phyloP scores from a whole-genome alignment of 345 rosid species.

The Gossypium anomalum region DNA sequence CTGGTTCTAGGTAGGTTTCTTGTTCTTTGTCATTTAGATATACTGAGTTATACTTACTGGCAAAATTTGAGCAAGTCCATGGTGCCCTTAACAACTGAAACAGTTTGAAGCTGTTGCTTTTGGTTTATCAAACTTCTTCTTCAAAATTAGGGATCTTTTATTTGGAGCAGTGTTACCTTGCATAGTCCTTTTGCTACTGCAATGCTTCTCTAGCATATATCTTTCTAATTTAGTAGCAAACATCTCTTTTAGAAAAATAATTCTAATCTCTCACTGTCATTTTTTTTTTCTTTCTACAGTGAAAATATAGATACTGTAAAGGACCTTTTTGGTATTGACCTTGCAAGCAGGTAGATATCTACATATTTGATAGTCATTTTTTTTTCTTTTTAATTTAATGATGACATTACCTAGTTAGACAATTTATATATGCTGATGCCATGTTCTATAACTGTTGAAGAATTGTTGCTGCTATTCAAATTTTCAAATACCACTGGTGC shows the following conservation, averaged over 20 bases:
- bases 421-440: neutral
- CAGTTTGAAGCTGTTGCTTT: neutral
- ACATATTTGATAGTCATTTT: neutral
- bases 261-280: neutral
- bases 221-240: neutral
- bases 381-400: neutral
- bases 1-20: conserved; percentile 42
- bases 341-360: conserved; percentile 67
- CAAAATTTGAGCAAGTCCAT: neutral
- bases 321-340: conserved; percentile 79
- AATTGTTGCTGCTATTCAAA: neutral
- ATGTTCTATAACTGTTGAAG: neutral
- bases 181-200: neutral
- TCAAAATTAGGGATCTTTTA: conserved; percentile 5
- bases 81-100: neutral
- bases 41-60: neutral
- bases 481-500: neutral
- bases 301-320: conserved; percentile 66
- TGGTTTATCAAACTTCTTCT: neutral
- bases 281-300: conserved; percentile 33
- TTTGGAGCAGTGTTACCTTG: neutral
- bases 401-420: neutral
- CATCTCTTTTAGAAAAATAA: neutral
- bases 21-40: conserved; percentile 4
- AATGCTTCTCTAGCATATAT: neutral